These are phyloP conservation scores for Penicillium glabrum DNA, from an alignment of 2,329 filamentous ascomycete species.

Conservation along the genomic window DNA sequence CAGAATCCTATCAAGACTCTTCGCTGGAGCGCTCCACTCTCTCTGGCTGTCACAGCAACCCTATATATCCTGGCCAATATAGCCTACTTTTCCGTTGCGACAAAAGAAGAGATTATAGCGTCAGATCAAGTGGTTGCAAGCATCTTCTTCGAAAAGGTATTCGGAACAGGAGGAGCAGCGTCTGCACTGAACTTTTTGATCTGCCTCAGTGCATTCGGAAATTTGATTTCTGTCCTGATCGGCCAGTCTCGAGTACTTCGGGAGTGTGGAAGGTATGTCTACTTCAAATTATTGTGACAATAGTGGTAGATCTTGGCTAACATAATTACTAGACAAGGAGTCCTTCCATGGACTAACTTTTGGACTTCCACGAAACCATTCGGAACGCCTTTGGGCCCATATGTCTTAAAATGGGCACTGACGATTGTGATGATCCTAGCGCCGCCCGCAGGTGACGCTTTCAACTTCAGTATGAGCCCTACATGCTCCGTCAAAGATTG, in stretches of 20 bases:
- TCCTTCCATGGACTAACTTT: constrained; percentile 59
- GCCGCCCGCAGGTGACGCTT: constrained; percentile 63
- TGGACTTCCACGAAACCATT: constrained; percentile 66
- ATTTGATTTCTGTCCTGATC: constrained; percentile 57
- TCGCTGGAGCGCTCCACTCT: constrained; percentile 51
- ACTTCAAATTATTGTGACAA: background rate
- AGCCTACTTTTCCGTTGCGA: constrained; percentile 60
- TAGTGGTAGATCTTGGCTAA: background rate
- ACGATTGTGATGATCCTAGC: constrained; percentile 62
- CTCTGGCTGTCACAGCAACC: constrained; percentile 53
- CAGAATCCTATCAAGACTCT: constrained; percentile 60
- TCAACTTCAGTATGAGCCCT: constrained; percentile 54
- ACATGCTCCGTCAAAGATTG: background rate
- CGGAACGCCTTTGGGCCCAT: constrained; percentile 62
- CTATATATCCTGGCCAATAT: constrained; percentile 62
- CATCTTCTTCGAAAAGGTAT: constrained; percentile 61
- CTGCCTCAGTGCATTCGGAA: constrained; percentile 59
- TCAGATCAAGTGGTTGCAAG: constrained; percentile 57
- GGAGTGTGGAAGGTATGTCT: constrained; percentile 55
- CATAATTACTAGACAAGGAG: constrained; percentile 52
- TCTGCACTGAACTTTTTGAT: constrained; percentile 60
- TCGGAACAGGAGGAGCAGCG: constrained; percentile 51
- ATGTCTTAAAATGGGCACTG: constrained; percentile 57
- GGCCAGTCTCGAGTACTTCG: constrained; percentile 58
- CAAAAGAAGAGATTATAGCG: constrained; percentile 53